Percentiles rank a stretch among this genome's conserved stretches.
Conservation (phyloP, 2,329 filamentous ascomycete species). For the Nectriaceae sp. region DNA sequence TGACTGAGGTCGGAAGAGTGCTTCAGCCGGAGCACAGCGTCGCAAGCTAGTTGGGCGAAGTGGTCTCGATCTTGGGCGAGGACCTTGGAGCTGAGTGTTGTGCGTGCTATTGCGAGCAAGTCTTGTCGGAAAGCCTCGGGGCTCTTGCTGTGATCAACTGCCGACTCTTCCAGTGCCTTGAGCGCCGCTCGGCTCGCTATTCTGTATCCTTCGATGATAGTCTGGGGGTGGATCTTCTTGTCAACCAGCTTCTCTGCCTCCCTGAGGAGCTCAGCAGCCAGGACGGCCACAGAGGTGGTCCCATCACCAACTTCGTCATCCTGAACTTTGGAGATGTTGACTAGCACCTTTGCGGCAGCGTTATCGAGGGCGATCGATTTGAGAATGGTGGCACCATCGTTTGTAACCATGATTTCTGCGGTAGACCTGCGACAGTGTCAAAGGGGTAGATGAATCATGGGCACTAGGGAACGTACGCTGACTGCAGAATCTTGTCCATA, state of each 20-base stretch:
- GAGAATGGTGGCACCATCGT: slow-evolving; percentile 96
- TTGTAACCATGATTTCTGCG: slow-evolving; percentile 96
- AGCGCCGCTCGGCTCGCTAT: slow-evolving; percentile 93
- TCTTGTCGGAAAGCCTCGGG: slow-evolving; percentile 85
- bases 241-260: slow-evolving; percentile 97
- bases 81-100: slow-evolving; percentile 96
- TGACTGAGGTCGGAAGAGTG: slow-evolving; percentile 92
- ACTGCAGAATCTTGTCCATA: slow-evolving; percentile 98
- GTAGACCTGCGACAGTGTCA: slow-evolving; percentile 66
- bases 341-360: slow-evolving; percentile 94
- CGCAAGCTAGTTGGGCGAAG: slow-evolving; percentile 85
- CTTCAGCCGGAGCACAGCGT: slow-evolving; percentile 87
- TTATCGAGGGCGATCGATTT: slow-evolving; percentile 99
- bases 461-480: slow-evolving; percentile 66
- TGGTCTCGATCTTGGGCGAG: slow-evolving; percentile 91
- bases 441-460: slow-evolving; percentile 14
- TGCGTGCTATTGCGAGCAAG: slow-evolving; percentile 85
- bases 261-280: slow-evolving; percentile 90
- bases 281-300: slow-evolving; percentile 94
- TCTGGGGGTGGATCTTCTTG: slow-evolving; percentile 98
- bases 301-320: slow-evolving; percentile 98
- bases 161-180: slow-evolving; percentile 77
- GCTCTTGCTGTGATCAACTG: slow-evolving; percentile 87
- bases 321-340: slow-evolving; percentile 99
- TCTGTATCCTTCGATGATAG: slow-evolving; percentile 98